Conservation (phyloP, 176 grass and related monocot species). For the Carex pumila region DNA sequence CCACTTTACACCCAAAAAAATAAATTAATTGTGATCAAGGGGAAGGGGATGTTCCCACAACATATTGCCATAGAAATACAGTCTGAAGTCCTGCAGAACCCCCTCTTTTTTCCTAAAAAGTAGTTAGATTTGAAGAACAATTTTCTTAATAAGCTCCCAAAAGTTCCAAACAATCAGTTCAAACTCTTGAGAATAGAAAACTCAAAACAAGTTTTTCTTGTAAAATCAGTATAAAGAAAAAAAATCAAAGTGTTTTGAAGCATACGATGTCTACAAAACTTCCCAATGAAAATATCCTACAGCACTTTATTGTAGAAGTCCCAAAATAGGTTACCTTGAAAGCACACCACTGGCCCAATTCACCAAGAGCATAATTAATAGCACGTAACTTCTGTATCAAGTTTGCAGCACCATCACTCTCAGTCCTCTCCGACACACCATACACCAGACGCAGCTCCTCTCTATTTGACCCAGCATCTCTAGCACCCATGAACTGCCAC, state of each 20-base stretch:
- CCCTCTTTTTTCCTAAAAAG: background rate
- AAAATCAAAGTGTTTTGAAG: background rate
- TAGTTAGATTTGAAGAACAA: background rate
- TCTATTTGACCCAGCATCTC: slow-evolving; percentile 81
- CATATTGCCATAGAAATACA: background rate
- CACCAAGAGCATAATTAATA: slow-evolving; percentile 93
- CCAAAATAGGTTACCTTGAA: slow-evolving; percentile 51
- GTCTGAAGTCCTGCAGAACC: background rate
- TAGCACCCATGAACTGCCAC: slow-evolving; percentile 99
- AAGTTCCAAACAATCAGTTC: background rate
- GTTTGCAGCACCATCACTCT: slow-evolving; percentile 98
- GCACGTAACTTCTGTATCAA: slow-evolving; percentile 96
- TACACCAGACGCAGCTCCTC: slow-evolving; percentile 93
- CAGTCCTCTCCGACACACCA: slow-evolving; percentile 98
- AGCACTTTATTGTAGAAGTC: background rate
- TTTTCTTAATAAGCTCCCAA: background rate
- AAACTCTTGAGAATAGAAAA: background rate
- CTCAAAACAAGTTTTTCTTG: background rate
- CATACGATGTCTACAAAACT: background rate
- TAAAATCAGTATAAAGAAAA: background rate
- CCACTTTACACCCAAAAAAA: background rate
- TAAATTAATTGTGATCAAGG: background rate
- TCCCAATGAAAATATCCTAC: background rate
- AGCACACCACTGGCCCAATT: slow-evolving; percentile 99
- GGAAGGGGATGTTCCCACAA: background rate